A percentile compares a stretch with the other conserved stretches of the same genome.
These are phyloP conservation scores for Rhodosporidiobolus odoratus DNA, from an alignment of 768 basidiomycete genomes.

Conservation along the genomic window DNA sequence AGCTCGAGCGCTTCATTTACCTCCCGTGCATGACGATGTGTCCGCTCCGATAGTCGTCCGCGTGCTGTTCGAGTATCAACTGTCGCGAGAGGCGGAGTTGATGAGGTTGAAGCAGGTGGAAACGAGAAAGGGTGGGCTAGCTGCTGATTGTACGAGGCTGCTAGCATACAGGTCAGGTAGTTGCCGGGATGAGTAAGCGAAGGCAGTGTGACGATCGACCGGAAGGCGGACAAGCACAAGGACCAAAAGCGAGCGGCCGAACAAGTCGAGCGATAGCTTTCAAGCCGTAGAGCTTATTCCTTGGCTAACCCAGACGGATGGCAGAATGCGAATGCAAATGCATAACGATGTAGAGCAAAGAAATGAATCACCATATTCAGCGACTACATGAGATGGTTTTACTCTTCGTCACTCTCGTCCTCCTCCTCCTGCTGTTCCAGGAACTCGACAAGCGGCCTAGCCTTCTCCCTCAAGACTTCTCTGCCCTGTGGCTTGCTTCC, in stretches of 20 bases:
- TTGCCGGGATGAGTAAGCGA: too few relatives aligned
- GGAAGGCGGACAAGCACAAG: too few relatives aligned
- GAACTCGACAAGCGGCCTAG: constrained; percentile 83
- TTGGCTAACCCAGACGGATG: not conserved
- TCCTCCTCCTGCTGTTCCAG: constrained; percentile 27
- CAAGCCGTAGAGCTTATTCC: not conserved
- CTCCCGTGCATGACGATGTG: not conserved
- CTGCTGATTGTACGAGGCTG: not conserved
- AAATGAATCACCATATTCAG: not conserved
- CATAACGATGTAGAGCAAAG: not conserved
- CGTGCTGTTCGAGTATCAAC: not conserved
- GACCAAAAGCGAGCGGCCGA: not conserved
- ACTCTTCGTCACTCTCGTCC: constrained; percentile 28
- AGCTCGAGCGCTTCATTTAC: not conserved
- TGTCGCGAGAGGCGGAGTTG: not conserved
- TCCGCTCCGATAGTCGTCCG: rapidly evolving
- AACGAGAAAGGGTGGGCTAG: not conserved
- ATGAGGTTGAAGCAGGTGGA: not conserved
- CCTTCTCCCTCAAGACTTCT: constrained; percentile 87
- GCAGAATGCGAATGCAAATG: not conserved
- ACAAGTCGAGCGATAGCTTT: not conserved
- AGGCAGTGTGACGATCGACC: too few relatives aligned
- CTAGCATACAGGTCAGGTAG: too few relatives aligned
- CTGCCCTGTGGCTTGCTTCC: constrained; percentile 91
- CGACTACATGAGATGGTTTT: not conserved